phyloP scores from a whole-genome alignment of 441 rosid genomes.

The Mallotus repandus region DNA sequence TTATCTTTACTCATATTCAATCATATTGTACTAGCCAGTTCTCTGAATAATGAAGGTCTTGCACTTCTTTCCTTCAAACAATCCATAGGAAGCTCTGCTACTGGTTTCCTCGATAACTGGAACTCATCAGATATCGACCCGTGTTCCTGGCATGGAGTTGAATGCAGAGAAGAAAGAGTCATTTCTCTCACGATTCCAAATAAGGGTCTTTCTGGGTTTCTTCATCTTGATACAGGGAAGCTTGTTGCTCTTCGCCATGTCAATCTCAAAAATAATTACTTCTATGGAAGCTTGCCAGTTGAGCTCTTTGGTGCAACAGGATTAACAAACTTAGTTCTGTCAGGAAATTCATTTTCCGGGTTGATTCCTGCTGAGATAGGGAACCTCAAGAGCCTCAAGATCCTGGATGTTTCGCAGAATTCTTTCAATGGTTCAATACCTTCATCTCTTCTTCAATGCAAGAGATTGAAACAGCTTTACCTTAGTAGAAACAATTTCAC shows the following conservation, averaged over 20 bases:
- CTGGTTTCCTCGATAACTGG: conserved; percentile 42
- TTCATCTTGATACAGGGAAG: conserved; percentile 60
- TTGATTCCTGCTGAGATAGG: conserved; percentile 61
- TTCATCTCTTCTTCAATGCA: conserved; percentile 61
- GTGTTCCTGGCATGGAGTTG: conserved; percentile 81
- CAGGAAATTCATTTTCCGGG: conserved; percentile 79
- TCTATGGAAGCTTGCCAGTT: conserved; percentile 57
- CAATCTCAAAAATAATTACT: conserved; percentile 61
- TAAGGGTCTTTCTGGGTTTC: conserved; percentile 59
- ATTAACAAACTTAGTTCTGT: conserved; percentile 68
- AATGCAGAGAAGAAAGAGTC: conserved; percentile 62
- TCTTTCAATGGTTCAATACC: conserved; percentile 65
- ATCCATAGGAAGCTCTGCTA: conserved; percentile 31
- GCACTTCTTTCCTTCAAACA: conserved; percentile 59
- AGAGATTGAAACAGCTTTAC: conserved; percentile 58
- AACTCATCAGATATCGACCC: conserved; percentile 52
- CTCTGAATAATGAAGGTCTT: conserved; percentile 66
- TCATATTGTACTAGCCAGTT: conserved; percentile 27
- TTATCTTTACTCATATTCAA: conserved; percentile 33
- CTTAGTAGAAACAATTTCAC: conserved; percentile 65
- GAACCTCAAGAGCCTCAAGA: conserved; percentile 58
- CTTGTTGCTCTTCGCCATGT: conserved; percentile 66
- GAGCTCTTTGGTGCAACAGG: conserved; percentile 66
- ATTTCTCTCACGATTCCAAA: conserved; percentile 64
- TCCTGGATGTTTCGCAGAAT: conserved; percentile 76